Base-by-base conservation (phyloP, 352 stramenopile species). In the Aphanomyces stellatus region DNA sequence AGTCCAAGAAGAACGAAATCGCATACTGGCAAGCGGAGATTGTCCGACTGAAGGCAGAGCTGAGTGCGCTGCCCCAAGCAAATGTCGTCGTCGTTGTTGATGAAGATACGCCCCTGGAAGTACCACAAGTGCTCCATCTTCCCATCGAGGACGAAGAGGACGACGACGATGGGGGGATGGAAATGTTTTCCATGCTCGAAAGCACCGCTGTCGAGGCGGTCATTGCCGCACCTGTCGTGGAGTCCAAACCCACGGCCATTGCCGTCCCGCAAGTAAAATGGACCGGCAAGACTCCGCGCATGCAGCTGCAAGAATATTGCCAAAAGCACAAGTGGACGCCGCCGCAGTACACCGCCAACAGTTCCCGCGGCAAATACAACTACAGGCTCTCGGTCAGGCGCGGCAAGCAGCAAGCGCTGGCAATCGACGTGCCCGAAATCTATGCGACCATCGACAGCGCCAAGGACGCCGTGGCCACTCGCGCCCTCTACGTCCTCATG, bases 291-390 rank as follows among this genome's bases (percentile, higher is more conserved):
- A 96, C 88, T 3, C 92, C 94, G 3, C 78, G 93, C 33, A 81
- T 96, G 57, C 81, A 93, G 33, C 73, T 98, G 34, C 75, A 96
- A 30, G 87, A 97, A 51, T 77, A 87, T 34, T 97, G 88, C 72
- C 82, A 81, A 43, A 97, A 97, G 67, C 72, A 88, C 68, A 92
- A 94, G 43, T 67, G 91, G 61, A 77, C 80, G 1, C 78, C 76
- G 41, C 90, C 92, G 1, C 80, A 88, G 53, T 98, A 86, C 74
- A 88, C 87, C 71, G 56, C 51, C 43, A 51, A 56, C 22, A 62
- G 65, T 34, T 19, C 42, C 5, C n/a, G 27, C 4, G 53, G 30
- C 56, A 70, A 59, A 33, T 62, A 71, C 34, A 68, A 48, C 28
- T 72, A 56, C 33, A n/a, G 17, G 17, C 10, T 76, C 6, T 28